Evolutionary conservation across 768 basidiomycete genomes (phyloP).

Genomic region (Naganishia antarctica): DNA sequence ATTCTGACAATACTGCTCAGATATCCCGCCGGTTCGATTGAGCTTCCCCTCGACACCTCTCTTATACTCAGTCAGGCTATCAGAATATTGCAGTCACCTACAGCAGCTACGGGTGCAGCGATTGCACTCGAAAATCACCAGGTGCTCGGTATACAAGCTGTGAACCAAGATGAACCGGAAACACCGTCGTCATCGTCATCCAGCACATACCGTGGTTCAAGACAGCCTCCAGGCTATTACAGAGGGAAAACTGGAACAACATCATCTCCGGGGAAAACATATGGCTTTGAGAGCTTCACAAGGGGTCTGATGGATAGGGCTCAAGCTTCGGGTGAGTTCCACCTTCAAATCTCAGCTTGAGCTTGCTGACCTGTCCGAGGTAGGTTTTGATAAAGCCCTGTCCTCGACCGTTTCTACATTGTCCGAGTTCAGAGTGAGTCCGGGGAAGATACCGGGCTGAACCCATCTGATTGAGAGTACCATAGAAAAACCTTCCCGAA

Average conservation of each 20-base stretch:
- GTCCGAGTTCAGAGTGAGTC: conserved; percentile 43
- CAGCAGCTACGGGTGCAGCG: conserved; percentile 68
- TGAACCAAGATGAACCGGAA: conserved; percentile 20
- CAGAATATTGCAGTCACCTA: conserved; percentile 68
- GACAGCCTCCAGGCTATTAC: conserved; percentile 11
- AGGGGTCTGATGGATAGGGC: conserved; percentile 46
- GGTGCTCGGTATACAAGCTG: conserved; percentile 61
- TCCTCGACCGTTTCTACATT: conserved; percentile 38
- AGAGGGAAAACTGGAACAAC: conserved; percentile 21
- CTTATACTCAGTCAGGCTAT: conserved; percentile 80
- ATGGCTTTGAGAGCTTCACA: conserved; percentile 42
- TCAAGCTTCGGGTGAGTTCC: conserved; percentile 58
- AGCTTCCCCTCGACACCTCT: conserved; percentile 45
- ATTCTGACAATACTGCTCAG: conserved; percentile 79
- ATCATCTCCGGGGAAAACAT: not conserved
- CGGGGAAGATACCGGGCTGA: not conserved
- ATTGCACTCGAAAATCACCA: conserved; percentile 77
- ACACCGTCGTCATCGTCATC: conserved; percentile 7
- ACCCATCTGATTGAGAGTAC: not conserved
- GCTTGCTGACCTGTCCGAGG: not conserved
- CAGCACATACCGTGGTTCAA: conserved; percentile 52
- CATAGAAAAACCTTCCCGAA: conserved; percentile 78
- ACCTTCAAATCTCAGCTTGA: not conserved
- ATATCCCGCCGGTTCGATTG: conserved; percentile 62
- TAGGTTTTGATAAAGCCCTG: conserved; percentile 41